Evolutionary conservation across 495 filamentous ascomycete genomes (phyloP), one percentile per base, ranked within the genome.

Genomic region (Aspergillus nidulans): DNA sequence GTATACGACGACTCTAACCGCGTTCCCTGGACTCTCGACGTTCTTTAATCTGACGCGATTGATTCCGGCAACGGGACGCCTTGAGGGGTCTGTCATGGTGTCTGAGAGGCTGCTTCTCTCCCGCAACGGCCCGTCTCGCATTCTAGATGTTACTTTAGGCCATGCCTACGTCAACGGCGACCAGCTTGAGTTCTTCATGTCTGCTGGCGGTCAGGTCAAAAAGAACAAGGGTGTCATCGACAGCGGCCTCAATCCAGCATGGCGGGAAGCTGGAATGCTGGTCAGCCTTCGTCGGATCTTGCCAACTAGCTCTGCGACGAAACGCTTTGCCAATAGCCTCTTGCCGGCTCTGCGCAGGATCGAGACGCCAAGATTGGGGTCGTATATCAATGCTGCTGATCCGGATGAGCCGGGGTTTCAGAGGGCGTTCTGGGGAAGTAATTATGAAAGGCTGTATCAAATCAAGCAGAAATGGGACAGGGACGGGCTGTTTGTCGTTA

Each of bases 331-430:
- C 13, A n/a, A 44, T 12, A 44, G 13, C n/a, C 24, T 19, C 7
- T 12, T 40, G 24, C 38, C 39, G 20, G 4, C 9, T 19, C 21
- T 53, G 1, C 47, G 47, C 0, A 28, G 26, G 16, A 5, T 42
- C 16, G 38, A 49, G 24, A 24, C 32, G 19, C 56, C 30, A 16
- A 16, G 21, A 1, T 16, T 43, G 13, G 52, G 44, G 3, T 36
- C 30, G 2, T 75, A 74, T 51, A 49, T 75, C 41, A 80, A 77
- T 58, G 70, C 77, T 70, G 81, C 76, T 10, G 66, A 78, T 55
- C 57, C 61, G 0, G 61, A 68, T 16, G 75, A 78, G 49, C 69
- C 70, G 4, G 58, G 79, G 36, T 80, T 65, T 63, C 68, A 72
- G 44, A 50, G 59, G 6, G 63, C 63, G 10, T 80, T 79, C 62